Evolutionary conservation across 352 stramenopile species (phyloP).

Genomic region (Globisporangium parvum): DNA sequence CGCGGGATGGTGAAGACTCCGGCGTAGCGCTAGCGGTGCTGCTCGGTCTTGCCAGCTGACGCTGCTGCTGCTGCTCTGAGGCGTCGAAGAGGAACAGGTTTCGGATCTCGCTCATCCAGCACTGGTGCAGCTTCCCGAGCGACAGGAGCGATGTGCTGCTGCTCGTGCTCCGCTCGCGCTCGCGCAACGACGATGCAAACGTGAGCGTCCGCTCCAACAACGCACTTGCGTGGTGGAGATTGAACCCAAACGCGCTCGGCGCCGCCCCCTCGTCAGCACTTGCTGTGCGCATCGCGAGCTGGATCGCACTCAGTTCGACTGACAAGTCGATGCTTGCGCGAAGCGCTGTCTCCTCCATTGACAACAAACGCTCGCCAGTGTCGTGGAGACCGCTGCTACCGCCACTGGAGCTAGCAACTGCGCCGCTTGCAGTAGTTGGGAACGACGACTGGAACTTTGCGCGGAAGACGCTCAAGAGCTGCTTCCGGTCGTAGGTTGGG

Average conservation of each 20-base stretch:
- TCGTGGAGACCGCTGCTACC: background rate
- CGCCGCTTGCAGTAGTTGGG: background rate
- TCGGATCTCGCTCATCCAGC: constrained; percentile 47
- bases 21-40: background rate
- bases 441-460: constrained; percentile 35
- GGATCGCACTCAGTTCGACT: constrained; percentile 28
- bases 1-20: no score
- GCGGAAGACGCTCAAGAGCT: constrained; percentile 46
- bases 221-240: constrained; percentile 40
- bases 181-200: constrained; percentile 15
- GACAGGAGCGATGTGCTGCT: constrained; percentile 26
- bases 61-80: constrained; percentile 1
- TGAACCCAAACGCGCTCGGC: constrained; percentile 30
- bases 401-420: background rate
- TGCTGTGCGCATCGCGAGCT: constrained; percentile 17
- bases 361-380: constrained; percentile 17
- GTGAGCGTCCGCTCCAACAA: constrained; percentile 32
- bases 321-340: constrained; percentile 48
- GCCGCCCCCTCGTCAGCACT: background rate
- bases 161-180: background rate
- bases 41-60: background rate
- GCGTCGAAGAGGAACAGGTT: constrained; percentile 38
- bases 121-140: constrained; percentile 55
- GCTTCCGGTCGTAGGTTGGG: constrained; percentile 33
- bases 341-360: constrained; percentile 40